Base-by-base conservation (phyloP, 192 early-diverging fungal species). In the Mortierella alpina region DNA sequence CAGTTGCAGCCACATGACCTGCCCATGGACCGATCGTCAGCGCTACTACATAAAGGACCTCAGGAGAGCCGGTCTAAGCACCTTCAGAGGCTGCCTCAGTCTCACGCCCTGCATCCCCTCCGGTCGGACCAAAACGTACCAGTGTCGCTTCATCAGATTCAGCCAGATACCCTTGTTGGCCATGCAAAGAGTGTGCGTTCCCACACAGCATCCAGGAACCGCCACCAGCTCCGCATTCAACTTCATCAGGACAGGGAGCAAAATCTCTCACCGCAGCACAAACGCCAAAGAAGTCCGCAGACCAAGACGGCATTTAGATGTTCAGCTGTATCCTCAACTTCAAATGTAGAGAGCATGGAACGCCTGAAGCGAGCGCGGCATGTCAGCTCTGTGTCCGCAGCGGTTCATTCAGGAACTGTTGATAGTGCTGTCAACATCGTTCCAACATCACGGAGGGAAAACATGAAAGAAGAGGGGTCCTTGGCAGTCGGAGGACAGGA, bases 221-320 rank as follows among this genome's bases (percentile, higher is more conserved):
- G 14, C 14, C 41, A 51, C 48, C 53, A 50, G 41, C 73, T 58
- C 40, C 65, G 51, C 42, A 75, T 68, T 15, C 65, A 68, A 17
- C 22, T 59, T 40, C 39, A 47, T 11, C 73, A 54, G 12, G 51
- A 68, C 15, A 60, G 54, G 15, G 54, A 63, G 2, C 51, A 50
- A 50, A 59, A 68, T 18, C 65, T 54, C 18, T 18, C 17, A 11
- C 63, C 22, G 45, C 68, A 59, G 14, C 69, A 80, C 52, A 80
- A 80, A 47, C 77, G 77, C 41, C 77, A 80, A 17, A 66, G 77
- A 58, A 80, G 77, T 22, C 77, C 66, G 23, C 66, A 52, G 12
- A 58, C 60, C 0, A 62, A 73, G n/a, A 48, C 58, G 22, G n/a
- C 64, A 13, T 73, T 66, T n/a, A 58, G 66, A 7, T 61, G 63